These are phyloP conservation scores for Fusarium sp. DNA, from an alignment of 2,329 filamentous ascomycete species.

Conservation along the genomic window DNA sequence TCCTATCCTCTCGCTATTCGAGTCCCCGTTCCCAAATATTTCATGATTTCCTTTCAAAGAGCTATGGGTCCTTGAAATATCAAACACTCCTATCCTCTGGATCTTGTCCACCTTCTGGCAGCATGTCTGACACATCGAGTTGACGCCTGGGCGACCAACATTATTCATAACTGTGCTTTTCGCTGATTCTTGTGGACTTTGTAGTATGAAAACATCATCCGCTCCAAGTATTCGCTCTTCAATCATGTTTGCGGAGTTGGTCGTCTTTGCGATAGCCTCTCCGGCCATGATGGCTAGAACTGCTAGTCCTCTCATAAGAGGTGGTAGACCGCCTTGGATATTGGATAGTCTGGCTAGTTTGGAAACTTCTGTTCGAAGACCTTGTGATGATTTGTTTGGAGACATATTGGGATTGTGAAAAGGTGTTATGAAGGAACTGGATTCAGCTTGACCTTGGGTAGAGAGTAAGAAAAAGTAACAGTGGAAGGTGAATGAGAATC, in stretches of 20 bases:
- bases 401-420: neutral
- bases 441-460: rapidly evolving
- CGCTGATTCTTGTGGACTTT: neutral
- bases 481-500: rapidly evolving
- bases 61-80: no score
- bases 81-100: rapidly evolving
- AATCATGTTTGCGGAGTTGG: slow-evolving; percentile 9
- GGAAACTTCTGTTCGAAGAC: slow-evolving; percentile 23
- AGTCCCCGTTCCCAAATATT: no score
- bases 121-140: slow-evolving; percentile 13
- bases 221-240: slow-evolving; percentile 29
- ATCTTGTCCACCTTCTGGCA: neutral
- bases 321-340: slow-evolving; percentile 28
- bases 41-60: no score
- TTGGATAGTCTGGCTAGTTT: slow-evolving; percentile 33
- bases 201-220: slow-evolving; percentile 12
- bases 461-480: rapidly evolving
- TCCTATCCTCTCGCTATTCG: no score
- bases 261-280: slow-evolving; percentile 24
- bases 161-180: rapidly evolving
- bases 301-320: slow-evolving; percentile 30
- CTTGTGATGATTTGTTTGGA: neutral
- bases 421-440: neutral
- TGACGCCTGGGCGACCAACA: slow-evolving; percentile 1
- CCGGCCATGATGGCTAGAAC: slow-evolving; percentile 30